Evolutionary conservation across 768 basidiomycete genomes (phyloP), one percentile per base, ranked within the genome.

Genomic region (Floccularia luteovirens): DNA sequence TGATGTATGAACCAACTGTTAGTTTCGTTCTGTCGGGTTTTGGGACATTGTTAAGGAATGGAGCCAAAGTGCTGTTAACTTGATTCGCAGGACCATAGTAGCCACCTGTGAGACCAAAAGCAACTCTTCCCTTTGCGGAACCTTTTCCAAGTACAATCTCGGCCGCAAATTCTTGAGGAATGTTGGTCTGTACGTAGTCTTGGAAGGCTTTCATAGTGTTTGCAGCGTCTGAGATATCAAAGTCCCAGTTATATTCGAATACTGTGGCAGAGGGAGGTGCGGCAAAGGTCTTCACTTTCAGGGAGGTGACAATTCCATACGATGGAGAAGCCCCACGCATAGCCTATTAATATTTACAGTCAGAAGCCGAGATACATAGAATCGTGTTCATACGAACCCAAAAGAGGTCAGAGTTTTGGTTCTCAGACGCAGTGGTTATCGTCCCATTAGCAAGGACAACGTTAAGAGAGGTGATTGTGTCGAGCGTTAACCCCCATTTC

Each of bases 341-440:
- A 1, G 62, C 66, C 68, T 70, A 25, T 43, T 20, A 14, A 37
- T 2, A 34, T 42, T 10, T 28, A 35, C 31, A 21, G 2, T 17
- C 24, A 11, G 14, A 34, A 21, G 20, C 28, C 28, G 10, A 22
- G 28, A 5, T n/a, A 24, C 30, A 21, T 8, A 17, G 10, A 16
- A 1, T 27, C 12, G 17, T 24, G 27, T n/a, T 35, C n/a, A 38
- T 33, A 44, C 59, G 23, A 43, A 68, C 72, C 61, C 65, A 74
- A 52, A 71, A 74, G 1, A 76, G 55, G 39, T 75, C 65, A 1
- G 60, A 17, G 42, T 72, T 51, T 1, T 46, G 24, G 5, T 55
- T 37, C 5, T 44, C 40, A 2, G 63, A 66, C 10, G 61, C 57
- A 30, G 53, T 57, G 1, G 54, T 38, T 8, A 62, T 52, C 2